Evolutionary conservation across 2,329 filamentous ascomycete genomes (phyloP).

Genomic region (Pseudocercospora fijiensis): DNA sequence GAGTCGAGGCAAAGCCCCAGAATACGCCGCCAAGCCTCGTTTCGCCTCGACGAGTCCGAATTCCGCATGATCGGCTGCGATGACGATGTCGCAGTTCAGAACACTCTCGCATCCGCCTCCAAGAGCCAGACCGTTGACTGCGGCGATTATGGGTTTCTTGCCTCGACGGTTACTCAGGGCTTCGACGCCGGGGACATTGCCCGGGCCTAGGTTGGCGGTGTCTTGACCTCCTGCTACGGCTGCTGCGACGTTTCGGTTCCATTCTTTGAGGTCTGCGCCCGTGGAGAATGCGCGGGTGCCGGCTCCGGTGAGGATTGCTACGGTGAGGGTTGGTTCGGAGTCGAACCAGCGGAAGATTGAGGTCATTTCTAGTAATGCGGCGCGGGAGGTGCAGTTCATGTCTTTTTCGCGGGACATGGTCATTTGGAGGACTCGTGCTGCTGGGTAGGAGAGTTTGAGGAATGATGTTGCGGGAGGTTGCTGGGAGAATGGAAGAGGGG

Average conservation of each 20-base stretch:
- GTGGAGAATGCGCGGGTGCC: slow-evolving; percentile 37
- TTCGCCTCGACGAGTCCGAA: slow-evolving; percentile 55
- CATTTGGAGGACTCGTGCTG: slow-evolving; percentile 49
- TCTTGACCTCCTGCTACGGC: slow-evolving; percentile 44
- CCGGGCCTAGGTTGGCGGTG: slow-evolving; percentile 16
- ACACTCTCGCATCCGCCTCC: slow-evolving; percentile 58
- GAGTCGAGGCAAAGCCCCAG: slow-evolving; percentile 52
- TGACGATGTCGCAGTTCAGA: slow-evolving; percentile 54
- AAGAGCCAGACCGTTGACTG: slow-evolving; percentile 57
- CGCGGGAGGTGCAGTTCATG: slow-evolving; percentile 29
- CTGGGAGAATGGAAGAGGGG: not conserved
- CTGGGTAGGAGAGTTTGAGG: slow-evolving; percentile 45
- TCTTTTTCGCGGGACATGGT: slow-evolving; percentile 50
- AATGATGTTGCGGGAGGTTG: slow-evolving; percentile 15
- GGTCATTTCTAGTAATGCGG: slow-evolving; percentile 50
- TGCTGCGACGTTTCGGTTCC: not conserved
- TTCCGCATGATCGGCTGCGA: slow-evolving; percentile 50
- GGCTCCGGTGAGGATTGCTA: slow-evolving; percentile 35
- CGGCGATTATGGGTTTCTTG: slow-evolving; percentile 60
- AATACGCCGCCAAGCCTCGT: slow-evolving; percentile 52
- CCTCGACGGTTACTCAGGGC: slow-evolving; percentile 64
- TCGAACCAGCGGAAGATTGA: slow-evolving; percentile 55
- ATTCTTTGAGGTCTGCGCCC: slow-evolving; percentile 35
- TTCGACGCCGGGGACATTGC: slow-evolving; percentile 57
- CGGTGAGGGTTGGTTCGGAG: slow-evolving; percentile 30